Percentiles rank a stretch among this genome's conserved stretches.
Conservation (phyloP, 441 rosid genomes). For the Gossypium gossypioides region DNA sequence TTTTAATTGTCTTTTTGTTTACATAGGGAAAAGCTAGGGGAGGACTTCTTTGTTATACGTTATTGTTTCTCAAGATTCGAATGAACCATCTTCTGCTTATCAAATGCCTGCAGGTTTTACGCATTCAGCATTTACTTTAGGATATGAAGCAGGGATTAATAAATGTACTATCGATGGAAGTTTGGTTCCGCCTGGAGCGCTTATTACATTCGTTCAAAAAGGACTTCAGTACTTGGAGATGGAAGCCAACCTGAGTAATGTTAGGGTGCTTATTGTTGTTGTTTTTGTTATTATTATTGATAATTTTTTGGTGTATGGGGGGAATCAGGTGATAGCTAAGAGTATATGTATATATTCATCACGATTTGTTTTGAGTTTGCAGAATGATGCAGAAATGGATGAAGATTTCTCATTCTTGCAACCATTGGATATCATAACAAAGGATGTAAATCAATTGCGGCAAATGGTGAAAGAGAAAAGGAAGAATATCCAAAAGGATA, state of each 20-base stretch:
- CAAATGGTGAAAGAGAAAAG: constrained; percentile 69
- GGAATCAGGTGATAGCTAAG: not conserved
- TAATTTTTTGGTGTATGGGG: constrained; percentile 4
- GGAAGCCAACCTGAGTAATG: constrained; percentile 92
- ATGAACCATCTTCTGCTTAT: constrained; percentile 7
- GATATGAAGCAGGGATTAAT: constrained; percentile 89
- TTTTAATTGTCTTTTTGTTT: not conserved
- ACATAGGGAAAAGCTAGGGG: not conserved
- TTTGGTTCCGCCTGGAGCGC: constrained; percentile 93
- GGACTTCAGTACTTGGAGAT: constrained; percentile 95
- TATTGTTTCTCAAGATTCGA: not conserved
- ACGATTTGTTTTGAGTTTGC: constrained; percentile 28
- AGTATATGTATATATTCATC: constrained; percentile 20
- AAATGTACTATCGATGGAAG: constrained; percentile 84
- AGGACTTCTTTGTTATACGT: not conserved
- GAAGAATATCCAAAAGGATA: constrained; percentile 52
- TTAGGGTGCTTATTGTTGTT: constrained; percentile 29
- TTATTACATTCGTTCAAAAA: constrained; percentile 77
- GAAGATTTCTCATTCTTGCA: constrained; percentile 95
- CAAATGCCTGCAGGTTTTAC: constrained; percentile 52
- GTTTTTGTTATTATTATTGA: not conserved
- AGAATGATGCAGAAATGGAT: constrained; percentile 68
- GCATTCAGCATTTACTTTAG: constrained; percentile 84
- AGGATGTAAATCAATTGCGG: constrained; percentile 68
- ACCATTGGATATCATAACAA: constrained; percentile 91